Evolutionary conservation across 768 basidiomycete genomes (phyloP).

Genomic region (Xanthoconium stramineum): DNA sequence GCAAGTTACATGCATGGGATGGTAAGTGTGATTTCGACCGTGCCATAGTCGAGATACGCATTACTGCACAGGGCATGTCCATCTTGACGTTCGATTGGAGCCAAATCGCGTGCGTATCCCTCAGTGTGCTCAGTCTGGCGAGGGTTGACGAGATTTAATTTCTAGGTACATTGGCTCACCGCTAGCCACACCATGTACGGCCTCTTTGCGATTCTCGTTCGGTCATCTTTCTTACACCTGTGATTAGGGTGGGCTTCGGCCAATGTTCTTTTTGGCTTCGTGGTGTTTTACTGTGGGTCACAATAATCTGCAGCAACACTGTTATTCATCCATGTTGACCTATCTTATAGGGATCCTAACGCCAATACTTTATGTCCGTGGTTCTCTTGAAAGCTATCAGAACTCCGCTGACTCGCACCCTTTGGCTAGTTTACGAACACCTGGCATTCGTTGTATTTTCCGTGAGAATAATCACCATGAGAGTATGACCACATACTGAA

Average conservation of each 20-base stretch:
- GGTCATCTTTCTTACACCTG: not conserved
- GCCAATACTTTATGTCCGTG: conserved; percentile 45
- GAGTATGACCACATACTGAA: not conserved
- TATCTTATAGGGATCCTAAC: conserved; percentile 27
- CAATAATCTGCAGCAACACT: not conserved
- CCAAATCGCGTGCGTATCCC: conserved; percentile 45
- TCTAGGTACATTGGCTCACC: conserved; percentile 40
- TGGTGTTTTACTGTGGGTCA: conserved; percentile 63
- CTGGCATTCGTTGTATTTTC: conserved; percentile 58
- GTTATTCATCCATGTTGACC: not conserved
- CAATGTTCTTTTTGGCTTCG: conserved; percentile 65
- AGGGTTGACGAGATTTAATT: not conserved
- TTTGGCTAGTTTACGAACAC: conserved; percentile 54
- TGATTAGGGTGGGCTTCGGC: conserved; percentile 66
- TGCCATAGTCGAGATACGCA: not conserved
- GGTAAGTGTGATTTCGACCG: conserved; percentile 27
- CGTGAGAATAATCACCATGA: conserved; percentile 35
- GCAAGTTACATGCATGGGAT: conserved; percentile 41
- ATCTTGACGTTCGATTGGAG: conserved; percentile 81
- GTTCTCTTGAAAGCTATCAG: conserved; percentile 39
- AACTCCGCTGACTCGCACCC: not conserved
- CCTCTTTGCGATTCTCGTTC: not conserved
- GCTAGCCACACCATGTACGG: conserved; percentile 63
- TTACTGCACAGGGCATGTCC: conserved; percentile 51
- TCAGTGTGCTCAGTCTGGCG: not conserved